phyloP scores from a whole-genome alignment of 257 asterid genomes.

The Primulina tabacum region DNA sequence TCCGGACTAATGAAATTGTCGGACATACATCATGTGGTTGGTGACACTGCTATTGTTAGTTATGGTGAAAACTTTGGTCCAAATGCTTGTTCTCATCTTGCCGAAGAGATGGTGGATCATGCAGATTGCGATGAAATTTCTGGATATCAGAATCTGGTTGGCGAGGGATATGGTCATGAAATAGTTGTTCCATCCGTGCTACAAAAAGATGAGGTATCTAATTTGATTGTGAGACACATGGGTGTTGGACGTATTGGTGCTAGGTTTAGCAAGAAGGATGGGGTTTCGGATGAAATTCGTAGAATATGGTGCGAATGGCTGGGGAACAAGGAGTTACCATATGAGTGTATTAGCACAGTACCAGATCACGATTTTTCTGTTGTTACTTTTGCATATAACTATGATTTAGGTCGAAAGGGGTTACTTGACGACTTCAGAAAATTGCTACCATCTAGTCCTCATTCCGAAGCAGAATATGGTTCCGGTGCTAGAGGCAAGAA shows the following conservation, averaged over 20 bases:
- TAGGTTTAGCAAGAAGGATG: constrained; percentile 51
- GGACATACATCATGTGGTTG: constrained; percentile 30
- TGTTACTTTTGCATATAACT: constrained; percentile 66
- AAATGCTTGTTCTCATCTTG: constrained; percentile 19
- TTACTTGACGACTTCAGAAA: constrained; percentile 48
- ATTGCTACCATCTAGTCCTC: constrained; percentile 61
- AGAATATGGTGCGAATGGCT: constrained; percentile 97
- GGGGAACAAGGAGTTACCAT: constrained; percentile 32
- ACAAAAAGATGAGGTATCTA: constrained; percentile 56
- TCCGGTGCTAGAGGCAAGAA: constrained; percentile 41
- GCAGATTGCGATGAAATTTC: constrained; percentile 22
- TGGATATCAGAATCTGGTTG: constrained; percentile 28
- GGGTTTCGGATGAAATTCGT: constrained; percentile 39
- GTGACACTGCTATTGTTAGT: constrained; percentile 52
- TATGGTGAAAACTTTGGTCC: constrained; percentile 31
- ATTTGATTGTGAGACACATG: constrained; percentile 50
- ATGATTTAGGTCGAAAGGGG: constrained; percentile 67
- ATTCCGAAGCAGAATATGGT: constrained; percentile 53
- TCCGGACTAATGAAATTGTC: constrained; percentile 27
- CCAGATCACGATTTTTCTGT: constrained; percentile 79
- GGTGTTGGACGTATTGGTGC: constrained; percentile 72
- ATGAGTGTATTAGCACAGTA: constrained; percentile 33
- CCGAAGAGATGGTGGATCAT: constrained; percentile 27
- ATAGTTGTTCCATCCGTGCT: constrained; percentile 68
- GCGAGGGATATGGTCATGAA: constrained; percentile 23